Conservation (phyloP, 2,329 filamentous ascomycete genomes). For the Conoideocrella luteorostrata region DNA sequence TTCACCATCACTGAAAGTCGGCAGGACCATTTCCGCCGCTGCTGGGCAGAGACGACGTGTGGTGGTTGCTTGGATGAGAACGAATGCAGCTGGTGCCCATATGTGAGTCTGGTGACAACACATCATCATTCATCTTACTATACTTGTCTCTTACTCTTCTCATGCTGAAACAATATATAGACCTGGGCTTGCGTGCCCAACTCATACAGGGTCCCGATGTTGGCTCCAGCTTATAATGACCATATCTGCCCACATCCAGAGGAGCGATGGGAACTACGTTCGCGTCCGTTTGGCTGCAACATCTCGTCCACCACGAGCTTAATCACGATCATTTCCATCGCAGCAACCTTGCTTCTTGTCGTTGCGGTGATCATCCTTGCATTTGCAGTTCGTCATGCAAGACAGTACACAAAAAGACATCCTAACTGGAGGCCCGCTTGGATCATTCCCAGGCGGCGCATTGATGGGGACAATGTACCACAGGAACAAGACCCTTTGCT, state of each 20-base stretch:
- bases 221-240: conserved; percentile 44
- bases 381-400: conserved; percentile 13
- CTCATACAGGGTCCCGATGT: conserved; percentile 33
- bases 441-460: conserved; percentile 12
- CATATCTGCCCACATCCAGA: conserved; percentile 46
- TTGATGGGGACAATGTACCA: neutral
- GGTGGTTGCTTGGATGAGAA: conserved; percentile 35
- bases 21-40: conserved; percentile 38
- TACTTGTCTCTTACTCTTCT: neutral
- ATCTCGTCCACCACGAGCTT: conserved; percentile 29
- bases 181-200: conserved; percentile 51
- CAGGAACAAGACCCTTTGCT: conserved; percentile 20
- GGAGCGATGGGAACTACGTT: conserved; percentile 32
- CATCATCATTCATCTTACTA: neutral
- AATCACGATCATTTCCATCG: conserved; percentile 20
- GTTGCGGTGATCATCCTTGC: conserved; percentile 14
- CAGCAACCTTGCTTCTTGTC: conserved; percentile 21
- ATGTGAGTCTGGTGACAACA: no score
- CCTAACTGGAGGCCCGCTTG: conserved; percentile 15
- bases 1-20: conserved; percentile 22
- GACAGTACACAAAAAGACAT: conserved; percentile 15
- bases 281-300: conserved; percentile 27
- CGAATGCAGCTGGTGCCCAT: conserved; percentile 48
- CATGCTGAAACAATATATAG: conserved; percentile 21
- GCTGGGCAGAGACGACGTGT: conserved; percentile 47